Evolutionary conservation across 202 grass and related monocot genomes (phyloP).

Genomic region (Panicum hallii): DNA sequence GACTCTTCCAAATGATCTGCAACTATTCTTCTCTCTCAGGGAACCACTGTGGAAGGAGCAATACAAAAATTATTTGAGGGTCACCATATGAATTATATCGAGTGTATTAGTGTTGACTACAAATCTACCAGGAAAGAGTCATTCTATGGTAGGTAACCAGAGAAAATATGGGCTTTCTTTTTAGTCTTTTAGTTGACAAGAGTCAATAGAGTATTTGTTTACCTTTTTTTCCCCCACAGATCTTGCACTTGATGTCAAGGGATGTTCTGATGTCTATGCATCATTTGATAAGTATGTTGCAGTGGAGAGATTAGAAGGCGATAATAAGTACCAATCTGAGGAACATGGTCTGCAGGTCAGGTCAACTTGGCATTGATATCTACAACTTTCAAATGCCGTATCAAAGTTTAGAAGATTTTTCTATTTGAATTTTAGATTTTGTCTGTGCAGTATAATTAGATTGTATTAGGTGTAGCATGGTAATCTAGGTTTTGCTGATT

Average conservation of each 20-base stretch:
- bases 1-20: conserved; percentile 11
- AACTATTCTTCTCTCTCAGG: conserved; percentile 49
- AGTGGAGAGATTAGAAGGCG: conserved; percentile 72
- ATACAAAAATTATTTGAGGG: conserved; percentile 83
- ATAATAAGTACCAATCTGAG: conserved; percentile 86
- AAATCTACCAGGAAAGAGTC: conserved; percentile 85
- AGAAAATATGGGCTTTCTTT: conserved; percentile 27
- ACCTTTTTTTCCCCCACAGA: conserved; percentile 47
- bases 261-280: conserved; percentile 77
- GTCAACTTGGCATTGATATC: conserved; percentile 27
- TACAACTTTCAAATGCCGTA: background rate
- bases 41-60: conserved; percentile 72
- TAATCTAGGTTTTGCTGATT: conserved; percentile 15
- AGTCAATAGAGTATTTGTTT: conserved; percentile 10
- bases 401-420: background rate
- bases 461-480: conserved; percentile 20
- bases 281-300: conserved; percentile 90
- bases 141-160: conserved; percentile 71
- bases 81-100: conserved; percentile 90
- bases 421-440: background rate
- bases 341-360: conserved; percentile 81
- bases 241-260: conserved; percentile 83
- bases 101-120: conserved; percentile 75
- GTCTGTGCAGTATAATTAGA: conserved; percentile 5
- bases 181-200: conserved; percentile 25